A percentile compares a stretch with the other conserved stretches of the same genome.
phyloP scores from a whole-genome alignment of 164 flowering plant species.

The Liriodendron chinense region DNA sequence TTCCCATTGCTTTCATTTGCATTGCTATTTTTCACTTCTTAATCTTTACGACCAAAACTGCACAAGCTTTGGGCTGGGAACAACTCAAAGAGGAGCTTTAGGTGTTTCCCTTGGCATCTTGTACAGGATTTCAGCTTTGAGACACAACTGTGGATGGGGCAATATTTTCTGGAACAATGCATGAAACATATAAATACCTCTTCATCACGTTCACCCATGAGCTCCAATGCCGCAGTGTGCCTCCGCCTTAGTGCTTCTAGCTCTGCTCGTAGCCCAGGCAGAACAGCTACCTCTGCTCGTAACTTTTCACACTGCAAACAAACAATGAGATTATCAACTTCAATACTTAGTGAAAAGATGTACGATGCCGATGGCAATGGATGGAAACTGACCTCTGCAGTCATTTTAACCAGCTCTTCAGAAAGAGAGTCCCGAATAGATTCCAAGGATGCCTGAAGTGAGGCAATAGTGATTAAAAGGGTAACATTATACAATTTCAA shows the following conservation, averaged over 20 bases:
- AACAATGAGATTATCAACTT: neutral
- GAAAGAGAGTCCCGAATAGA: conserved; percentile 97
- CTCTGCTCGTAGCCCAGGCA: conserved; percentile 88
- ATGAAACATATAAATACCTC: conserved; percentile 54
- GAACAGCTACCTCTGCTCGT: conserved; percentile 55
- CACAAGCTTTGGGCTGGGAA: neutral
- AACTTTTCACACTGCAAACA: conserved; percentile 80
- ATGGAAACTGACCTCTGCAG: conserved; percentile 60
- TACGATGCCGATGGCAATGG: neutral
- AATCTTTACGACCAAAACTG: neutral
- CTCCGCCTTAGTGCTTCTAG: conserved; percentile 87
- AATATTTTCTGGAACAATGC: neutral
- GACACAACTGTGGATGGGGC: neutral
- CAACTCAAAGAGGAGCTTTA: neutral
- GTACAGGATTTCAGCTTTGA: neutral
- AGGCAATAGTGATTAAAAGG: neutral
- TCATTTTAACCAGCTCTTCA: conserved; percentile 94
- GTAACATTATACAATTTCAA: neutral
- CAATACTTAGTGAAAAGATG: neutral
- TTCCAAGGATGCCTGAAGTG: conserved; percentile 78
- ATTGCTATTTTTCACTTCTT: no score
- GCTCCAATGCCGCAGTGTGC: conserved; percentile 92
- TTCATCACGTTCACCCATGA: conserved; percentile 99
- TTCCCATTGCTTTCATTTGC: no score
- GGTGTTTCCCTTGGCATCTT: neutral